phyloP scores from a whole-genome alignment of 2,329 filamentous ascomycete species.

The Epichloe amarillans region DNA sequence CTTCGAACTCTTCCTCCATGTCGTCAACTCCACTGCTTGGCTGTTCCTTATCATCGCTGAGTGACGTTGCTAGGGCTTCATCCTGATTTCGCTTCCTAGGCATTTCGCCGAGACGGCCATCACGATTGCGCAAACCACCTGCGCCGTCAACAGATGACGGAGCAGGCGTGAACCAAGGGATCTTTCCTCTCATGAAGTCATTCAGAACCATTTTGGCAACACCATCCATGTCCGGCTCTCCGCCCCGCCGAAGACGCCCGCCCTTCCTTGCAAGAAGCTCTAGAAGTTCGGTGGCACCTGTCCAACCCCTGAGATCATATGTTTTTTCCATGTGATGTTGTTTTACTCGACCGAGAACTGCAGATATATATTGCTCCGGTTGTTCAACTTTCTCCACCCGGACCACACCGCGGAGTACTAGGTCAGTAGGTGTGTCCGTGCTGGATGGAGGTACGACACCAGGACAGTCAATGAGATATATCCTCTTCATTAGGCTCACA shows the following conservation, averaged over 20 bases:
- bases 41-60: slow-evolving; percentile 13
- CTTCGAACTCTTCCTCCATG: background rate
- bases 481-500: slow-evolving; percentile 86
- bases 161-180: slow-evolving; percentile 88
- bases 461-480: slow-evolving; percentile 84
- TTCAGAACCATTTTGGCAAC: slow-evolving; percentile 96
- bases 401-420: slow-evolving; percentile 81
- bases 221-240: slow-evolving; percentile 89
- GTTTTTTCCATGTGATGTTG: slow-evolving; percentile 81
- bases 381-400: slow-evolving; percentile 93
- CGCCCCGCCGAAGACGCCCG: slow-evolving; percentile 74
- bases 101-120: slow-evolving; percentile 78
- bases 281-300: slow-evolving; percentile 66
- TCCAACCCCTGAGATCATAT: slow-evolving; percentile 74
- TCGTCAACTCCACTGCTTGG: background rate
- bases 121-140: slow-evolving; percentile 50
- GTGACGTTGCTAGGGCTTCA: slow-evolving; percentile 27
- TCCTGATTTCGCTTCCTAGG: slow-evolving; percentile 61
- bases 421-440: slow-evolving; percentile 72
- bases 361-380: slow-evolving; percentile 88
- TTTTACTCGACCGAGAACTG: slow-evolving; percentile 69
- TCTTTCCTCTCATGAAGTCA: slow-evolving; percentile 88
- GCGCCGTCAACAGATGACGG: slow-evolving; percentile 43
- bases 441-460: slow-evolving; percentile 87
- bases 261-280: slow-evolving; percentile 78